These are phyloP conservation scores for Lentinula raphanica DNA, from an alignment of 768 basidiomycete species.

Conservation along the genomic window DNA sequence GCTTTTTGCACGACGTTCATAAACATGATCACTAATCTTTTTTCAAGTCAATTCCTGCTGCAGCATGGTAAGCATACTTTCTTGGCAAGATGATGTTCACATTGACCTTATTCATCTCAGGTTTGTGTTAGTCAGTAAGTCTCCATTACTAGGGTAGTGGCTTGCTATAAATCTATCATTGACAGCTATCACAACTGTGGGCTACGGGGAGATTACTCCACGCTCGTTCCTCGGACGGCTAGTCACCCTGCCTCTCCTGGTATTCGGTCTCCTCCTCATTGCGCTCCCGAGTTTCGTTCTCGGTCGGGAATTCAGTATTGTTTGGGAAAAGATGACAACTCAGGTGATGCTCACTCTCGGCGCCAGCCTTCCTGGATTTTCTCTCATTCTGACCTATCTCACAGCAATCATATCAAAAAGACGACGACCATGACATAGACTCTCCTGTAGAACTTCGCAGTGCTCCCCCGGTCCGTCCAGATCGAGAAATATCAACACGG, in stretches of 20 bases:
- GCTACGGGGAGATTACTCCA: constrained; percentile 90
- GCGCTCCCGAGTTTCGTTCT: constrained; percentile 90
- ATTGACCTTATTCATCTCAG: constrained; percentile 16
- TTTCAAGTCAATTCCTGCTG: constrained; percentile 60
- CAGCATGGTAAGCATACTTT: constrained; percentile 60
- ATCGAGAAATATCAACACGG: constrained; percentile 46
- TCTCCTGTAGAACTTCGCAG: constrained; percentile 6
- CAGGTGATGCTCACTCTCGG: constrained; percentile 35
- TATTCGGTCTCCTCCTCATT: constrained; percentile 84
- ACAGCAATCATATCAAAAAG: background rate
- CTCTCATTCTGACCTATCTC: background rate
- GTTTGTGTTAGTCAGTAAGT: constrained; percentile 80
- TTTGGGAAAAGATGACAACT: constrained; percentile 79
- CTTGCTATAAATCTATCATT: constrained; percentile 5
- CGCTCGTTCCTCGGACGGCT: constrained; percentile 83
- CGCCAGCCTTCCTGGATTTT: background rate
- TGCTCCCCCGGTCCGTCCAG: background rate
- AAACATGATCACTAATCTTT: background rate
- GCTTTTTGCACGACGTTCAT: constrained; percentile 14
- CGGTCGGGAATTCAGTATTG: constrained; percentile 84
- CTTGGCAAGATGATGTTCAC: background rate
- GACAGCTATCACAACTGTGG: constrained; percentile 83
- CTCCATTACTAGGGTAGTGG: background rate
- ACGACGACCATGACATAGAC: constrained; percentile 7
- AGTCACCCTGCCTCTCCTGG: constrained; percentile 78